Evolutionary conservation across 306 rosid genomes (phyloP), one percentile per base, ranked within the genome.

Genomic region (Rosa persica): DNA sequence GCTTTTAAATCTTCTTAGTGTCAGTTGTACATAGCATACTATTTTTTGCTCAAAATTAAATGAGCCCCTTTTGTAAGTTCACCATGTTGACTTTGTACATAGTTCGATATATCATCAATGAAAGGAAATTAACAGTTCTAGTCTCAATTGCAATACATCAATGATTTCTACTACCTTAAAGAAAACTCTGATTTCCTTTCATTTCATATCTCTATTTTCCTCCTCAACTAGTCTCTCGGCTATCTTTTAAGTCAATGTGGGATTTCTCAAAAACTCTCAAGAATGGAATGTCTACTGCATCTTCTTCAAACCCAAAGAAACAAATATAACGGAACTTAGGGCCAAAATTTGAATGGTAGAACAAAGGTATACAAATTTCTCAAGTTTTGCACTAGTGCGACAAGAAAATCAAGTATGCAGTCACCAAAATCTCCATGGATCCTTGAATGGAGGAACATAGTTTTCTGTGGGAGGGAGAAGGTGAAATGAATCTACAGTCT

Each of bases 371-470:
- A 48, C 39, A 61, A 69, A 81, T 58, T 39, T 67, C 39, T 69
- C 51, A 3, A 52, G 52, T 27, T 46, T 16, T 55, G 38, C 36
- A 38, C 42, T 5, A 49, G 39, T 10, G 54, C 36, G 38, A 22
- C 12, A 4, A 40, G 54, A 52, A 40, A 67, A 42, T 23, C 44
- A 12, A 48, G 9, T 51, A 12, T 20, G 44, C 70, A n/a, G 17
- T 88, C 88, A 96, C 99, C 99, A 96, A 90, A 96, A 93, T 86
- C 98, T 89, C 98, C 99, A 96, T 3, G 97, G 99, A 88, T 93
- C 99, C 89, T 91, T 90, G 89, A 46, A 91, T 23, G 99, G 98
- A 83, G 99, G 98, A 74, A 93, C 94, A 76, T 96, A 93, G 40
- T 91, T 80, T 81, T 93, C 91, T 0, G 97, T 91, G 15, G 99